Evolutionary conservation across 176 grass and related monocot species (phyloP), one percentile per base, ranked within the genome.

Genomic region (Triticum dicoccoides): DNA sequence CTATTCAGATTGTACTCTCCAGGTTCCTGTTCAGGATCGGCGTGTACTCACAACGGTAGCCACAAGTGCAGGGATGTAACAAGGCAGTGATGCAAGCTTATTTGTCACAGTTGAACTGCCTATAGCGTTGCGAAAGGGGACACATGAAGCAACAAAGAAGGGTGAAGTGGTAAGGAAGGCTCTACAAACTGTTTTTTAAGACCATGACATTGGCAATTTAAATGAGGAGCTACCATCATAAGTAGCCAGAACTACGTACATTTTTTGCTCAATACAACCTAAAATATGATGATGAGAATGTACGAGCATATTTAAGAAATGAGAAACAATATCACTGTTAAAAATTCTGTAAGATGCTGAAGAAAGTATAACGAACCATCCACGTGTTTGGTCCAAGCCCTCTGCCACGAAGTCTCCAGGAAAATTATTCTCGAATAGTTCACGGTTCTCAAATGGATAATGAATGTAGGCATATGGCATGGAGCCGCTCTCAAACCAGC

Each of bases 401-500:
- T 98, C 97, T 65, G 97, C 97, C 54, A 98, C 90, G 80, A 98
- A 98, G 80, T 98, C 91, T 18, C 97, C 97, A 73, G 97, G 97
- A 83, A 98, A 98, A 73, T 98, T 98, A 56, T 96, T 94, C 76
- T 98, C 94, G 70, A 98, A 98, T 49, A 96, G 85, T 69, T 92
- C 92, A 65, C 87, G 87, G 84, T 98, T 98, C 91, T 98, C 97
- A 80, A 98, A 98, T 84, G 97, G 97, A 73, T 98, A 98, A 79
- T 98, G 97, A 91, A 98, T 92, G 86, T 96, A 96, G 29, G 97
- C 97, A 42, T 42, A 42, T 42, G 41, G 39, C 41, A 42, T 42
- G 41, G 41, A 42, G 8, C 41, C 41, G 9, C 41, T 42, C 41
- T 42, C 41, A 42, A 42, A 42, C 41, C 41, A 42, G 41, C 41